Percentiles rank a stretch among this genome's conserved stretches.
Conservation (phyloP, 495 filamentous ascomycete genomes). For the Penicillium pancosmium region DNA sequence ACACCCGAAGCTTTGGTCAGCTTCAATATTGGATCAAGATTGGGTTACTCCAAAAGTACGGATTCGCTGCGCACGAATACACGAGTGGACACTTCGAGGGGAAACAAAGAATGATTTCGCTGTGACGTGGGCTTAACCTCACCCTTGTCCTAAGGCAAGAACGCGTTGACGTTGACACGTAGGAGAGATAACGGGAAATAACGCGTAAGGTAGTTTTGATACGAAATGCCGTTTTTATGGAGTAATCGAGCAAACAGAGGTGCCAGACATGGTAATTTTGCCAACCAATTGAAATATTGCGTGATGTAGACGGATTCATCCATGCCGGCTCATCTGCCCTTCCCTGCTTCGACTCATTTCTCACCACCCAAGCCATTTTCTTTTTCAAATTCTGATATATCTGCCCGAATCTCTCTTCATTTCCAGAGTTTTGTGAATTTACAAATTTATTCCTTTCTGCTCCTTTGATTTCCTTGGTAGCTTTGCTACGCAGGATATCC, state of each 20-base stretch:
- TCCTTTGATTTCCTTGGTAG: neutral
- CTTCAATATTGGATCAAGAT: neutral
- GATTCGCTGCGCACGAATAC: neutral
- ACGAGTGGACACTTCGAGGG: neutral
- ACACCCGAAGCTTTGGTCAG: neutral
- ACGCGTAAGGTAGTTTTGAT: neutral
- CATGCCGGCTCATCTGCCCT: too few species aligned
- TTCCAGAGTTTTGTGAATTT: too few species aligned
- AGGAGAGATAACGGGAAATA: neutral
- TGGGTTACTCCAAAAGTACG: neutral
- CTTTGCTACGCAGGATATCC: neutral
- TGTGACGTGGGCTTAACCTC: slow-evolving; percentile 3
- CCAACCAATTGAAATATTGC: too few species aligned
- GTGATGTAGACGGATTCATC: too few species aligned
- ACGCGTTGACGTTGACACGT: neutral
- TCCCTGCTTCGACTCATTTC: too few species aligned
- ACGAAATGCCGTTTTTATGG: neutral
- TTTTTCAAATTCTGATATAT: too few species aligned
- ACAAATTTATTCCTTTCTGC: too few species aligned
- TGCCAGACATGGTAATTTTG: too few species aligned
- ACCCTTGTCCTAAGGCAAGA: neutral
- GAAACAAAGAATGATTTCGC: slow-evolving; percentile 4
- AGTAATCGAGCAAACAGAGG: too few species aligned
- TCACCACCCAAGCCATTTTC: too few species aligned
- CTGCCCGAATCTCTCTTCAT: too few species aligned